Evolutionary conservation across 352 stramenopile species (phyloP), one percentile per base, ranked within the genome.

Genomic region (Phytophthora tubulina): DNA sequence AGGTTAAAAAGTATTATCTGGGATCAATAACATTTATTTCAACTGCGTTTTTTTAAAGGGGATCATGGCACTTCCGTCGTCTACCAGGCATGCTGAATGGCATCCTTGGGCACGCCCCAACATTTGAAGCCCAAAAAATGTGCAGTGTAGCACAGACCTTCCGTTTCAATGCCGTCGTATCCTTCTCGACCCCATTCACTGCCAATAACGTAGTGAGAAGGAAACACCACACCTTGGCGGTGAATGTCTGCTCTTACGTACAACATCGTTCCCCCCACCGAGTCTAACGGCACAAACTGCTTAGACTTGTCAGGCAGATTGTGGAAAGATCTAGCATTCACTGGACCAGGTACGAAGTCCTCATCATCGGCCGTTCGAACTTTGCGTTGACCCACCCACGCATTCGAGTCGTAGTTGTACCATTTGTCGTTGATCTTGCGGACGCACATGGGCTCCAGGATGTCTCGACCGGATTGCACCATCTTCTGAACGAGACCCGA

Each of bases 181-280:
- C 81, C 76, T 69, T 86, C 79, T 9, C 42, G 33, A n/a, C 69
- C 65, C 72, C 79, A 84, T 33, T 80, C 62, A 33, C 56, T 80
- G 33, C 77, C 75, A 15, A 85, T 84, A 9, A 83, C 35, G 36
- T 84, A 78, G 53, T 85, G 61, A n/a, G 65, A 41, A 30, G 77
- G 53, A 44, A 89, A 89, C 3, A 81, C 2, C 14, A 87, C 68
- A 2, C 76, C 79, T 27, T 86, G 78, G 0, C 76, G 63, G 38
- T 89, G 81, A 49, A 89, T 59, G 21, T 86, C 81, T 7, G 78
- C 81, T 14, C 60, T 51, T 14, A 89, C 76, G 39, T 86, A 89
- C 4, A 88, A 35, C 73, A 86, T 82, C 13, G 76, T 86, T 3
- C 76, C 81, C 27, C 81, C 81, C 3, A 88, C 81, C 2, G 81